phyloP scores from a whole-genome alignment of 345 rosid species.

The Hypericum androsaemum region DNA sequence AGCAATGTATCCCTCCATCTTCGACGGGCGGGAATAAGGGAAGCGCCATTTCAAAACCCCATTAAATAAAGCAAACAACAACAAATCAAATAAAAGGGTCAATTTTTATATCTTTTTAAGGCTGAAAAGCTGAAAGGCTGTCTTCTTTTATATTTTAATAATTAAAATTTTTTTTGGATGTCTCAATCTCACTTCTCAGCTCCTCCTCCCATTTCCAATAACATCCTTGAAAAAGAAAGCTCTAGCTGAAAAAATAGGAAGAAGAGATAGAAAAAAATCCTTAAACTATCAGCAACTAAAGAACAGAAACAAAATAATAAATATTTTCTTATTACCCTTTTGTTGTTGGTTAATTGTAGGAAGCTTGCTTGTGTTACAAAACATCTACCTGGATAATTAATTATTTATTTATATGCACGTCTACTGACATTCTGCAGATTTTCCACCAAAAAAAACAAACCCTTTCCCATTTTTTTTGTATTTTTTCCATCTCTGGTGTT shows the following conservation, averaged over 20 bases:
- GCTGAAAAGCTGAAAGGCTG: conserved; percentile 26
- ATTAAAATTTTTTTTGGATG: neutral
- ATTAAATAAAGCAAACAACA: neutral
- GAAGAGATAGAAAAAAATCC: neutral
- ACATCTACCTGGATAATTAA: neutral
- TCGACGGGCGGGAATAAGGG: conserved; percentile 29
- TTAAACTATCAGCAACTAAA: no score
- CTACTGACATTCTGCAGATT: conserved; percentile 32
- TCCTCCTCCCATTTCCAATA: conserved; percentile 5
- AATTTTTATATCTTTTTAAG: neutral
- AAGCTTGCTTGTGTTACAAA: no score
- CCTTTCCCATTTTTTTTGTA: neutral
- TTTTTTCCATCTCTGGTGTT: neutral
- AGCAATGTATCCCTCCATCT: neutral
- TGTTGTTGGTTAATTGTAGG: no score
- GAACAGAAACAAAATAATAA: no score
- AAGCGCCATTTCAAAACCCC: conserved; percentile 20
- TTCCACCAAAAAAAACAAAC: conserved; percentile 10
- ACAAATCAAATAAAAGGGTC: neutral
- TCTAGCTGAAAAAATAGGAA: neutral
- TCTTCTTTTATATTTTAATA: neutral
- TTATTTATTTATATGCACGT: conserved; percentile 3
- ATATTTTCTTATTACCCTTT: no score
- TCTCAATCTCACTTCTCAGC: conserved; percentile 5
- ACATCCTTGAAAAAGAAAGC: neutral